Conservation (phyloP, 768 basidiomycete species). For the Naematelia aurantialba region DNA sequence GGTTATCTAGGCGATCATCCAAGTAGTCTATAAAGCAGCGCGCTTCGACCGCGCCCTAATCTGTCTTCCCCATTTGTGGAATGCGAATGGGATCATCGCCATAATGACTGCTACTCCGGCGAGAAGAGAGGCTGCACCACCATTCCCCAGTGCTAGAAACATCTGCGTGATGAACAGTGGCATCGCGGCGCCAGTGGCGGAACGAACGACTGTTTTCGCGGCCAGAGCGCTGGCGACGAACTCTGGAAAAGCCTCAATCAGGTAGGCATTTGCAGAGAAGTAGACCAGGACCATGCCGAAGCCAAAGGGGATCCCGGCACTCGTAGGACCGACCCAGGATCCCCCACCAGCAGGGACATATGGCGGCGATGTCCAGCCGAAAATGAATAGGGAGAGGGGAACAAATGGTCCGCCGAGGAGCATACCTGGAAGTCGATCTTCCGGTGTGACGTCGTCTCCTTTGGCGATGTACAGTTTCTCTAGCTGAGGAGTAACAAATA, state of each 20-base stretch:
- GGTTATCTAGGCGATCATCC: no score
- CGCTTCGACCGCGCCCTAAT: conserved; percentile 37
- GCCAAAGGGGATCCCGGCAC: conserved; percentile 41
- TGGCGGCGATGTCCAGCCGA: conserved; percentile 41
- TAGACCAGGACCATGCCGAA: conserved; percentile 48
- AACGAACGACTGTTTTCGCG: conserved; percentile 45
- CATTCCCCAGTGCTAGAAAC: conserved; percentile 20
- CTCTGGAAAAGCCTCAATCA: conserved; percentile 45
- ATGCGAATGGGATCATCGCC: conserved; percentile 35
- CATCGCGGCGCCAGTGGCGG: conserved; percentile 39
- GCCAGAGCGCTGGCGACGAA: conserved; percentile 47
- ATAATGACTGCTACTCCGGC: conserved; percentile 28
- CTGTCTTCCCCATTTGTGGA: conserved; percentile 23
- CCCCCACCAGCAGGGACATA: conserved; percentile 21
- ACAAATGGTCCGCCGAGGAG: conserved; percentile 34
- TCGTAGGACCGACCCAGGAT: conserved; percentile 30
- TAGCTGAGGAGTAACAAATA: conserved; percentile 28
- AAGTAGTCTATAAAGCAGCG: conserved; percentile 18
- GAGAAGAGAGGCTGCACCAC: conserved; percentile 18
- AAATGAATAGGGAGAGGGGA: conserved; percentile 42
- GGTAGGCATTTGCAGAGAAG: conserved; percentile 30
- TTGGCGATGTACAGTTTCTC: conserved; percentile 20
- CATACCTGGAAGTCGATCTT: conserved; percentile 33
- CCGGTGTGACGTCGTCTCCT: conserved; percentile 31
- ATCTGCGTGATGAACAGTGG: conserved; percentile 27